Base-by-base conservation (phyloP, 2,329 filamentous ascomycete genomes). In the Talaromyces pinophilus region DNA sequence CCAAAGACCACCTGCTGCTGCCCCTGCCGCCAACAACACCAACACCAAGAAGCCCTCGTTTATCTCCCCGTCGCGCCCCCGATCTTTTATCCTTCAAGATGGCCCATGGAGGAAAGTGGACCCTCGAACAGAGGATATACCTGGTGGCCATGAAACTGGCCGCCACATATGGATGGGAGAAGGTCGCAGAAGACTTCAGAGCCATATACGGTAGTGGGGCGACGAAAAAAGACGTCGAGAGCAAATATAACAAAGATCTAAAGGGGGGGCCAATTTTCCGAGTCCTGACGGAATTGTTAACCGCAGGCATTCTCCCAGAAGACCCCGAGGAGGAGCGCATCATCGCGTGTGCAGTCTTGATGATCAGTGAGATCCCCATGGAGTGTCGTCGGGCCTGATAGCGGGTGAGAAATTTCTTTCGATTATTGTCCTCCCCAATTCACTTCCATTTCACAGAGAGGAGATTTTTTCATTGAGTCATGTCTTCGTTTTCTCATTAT, bases 221-320 rank as follows among this genome's bases (percentile, higher is more conserved):
- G 3, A 67, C 19, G 3, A 5, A 30, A n/a, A 67, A 67, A 13
- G 65, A 67, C n/a, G 63, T 62, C 3, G 65, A 67, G 11, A 44
- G 30, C 5, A 67, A 63, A 3, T 67, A 35, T 2, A 67, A 67
- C 8, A 67, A 67, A 44, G 65, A 67, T 8, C 19, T 67, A 6
- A 67, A 67, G 22, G 17, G 19, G 5, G 11, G n/a, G 19, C 10
- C 17, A 6, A 19, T 60, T 0, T 28, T 30, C 8, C 19, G 11
- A 15, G 13, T n/a, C 2, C 15, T 52, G 4, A 60, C 6, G 4
- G 22, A 44, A 0, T 67, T 17, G 15, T 5, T 63, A 3, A n/a
- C 19, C 2, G 17, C 30, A 10, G 30, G 13, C 8, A 17, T 11
- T 5, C n/a, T 50, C 6, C 42, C 42, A 1, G 22, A 60, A 6